Evolutionary conservation across 192 early-diverging fungal genomes (phyloP).

Genomic region (Umbelopsis ramanniana): DNA sequence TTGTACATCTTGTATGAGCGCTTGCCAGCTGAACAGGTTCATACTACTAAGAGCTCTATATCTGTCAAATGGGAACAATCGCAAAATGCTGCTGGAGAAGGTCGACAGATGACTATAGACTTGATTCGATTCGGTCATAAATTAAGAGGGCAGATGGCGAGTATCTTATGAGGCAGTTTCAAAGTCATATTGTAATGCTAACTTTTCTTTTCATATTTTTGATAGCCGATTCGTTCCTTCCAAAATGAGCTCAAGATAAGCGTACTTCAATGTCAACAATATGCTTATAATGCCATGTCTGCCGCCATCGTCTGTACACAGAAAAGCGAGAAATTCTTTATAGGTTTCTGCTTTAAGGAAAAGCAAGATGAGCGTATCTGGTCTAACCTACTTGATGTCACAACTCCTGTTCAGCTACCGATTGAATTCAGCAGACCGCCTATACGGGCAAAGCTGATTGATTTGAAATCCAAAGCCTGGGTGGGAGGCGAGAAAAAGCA

Average conservation of each 20-base stretch:
- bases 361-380: constrained; percentile 58
- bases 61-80: constrained; percentile 41
- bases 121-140: constrained; percentile 47
- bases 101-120: constrained; percentile 49
- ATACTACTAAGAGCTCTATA: constrained; percentile 45
- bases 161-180: neutral
- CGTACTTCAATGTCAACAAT: constrained; percentile 49
- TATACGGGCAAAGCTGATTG: constrained; percentile 21
- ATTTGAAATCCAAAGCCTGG: constrained; percentile 27
- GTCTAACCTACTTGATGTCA: constrained; percentile 64
- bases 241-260: constrained; percentile 32
- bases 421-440: constrained; percentile 27
- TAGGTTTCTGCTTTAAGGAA: constrained; percentile 65
- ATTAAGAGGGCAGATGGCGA: constrained; percentile 42
- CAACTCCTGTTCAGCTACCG: constrained; percentile 10
- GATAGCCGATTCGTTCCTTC: neutral
- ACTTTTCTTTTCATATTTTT: neutral
- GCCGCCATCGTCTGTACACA: constrained; percentile 64
- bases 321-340: constrained; percentile 54
- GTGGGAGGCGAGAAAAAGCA: neutral
- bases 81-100: constrained; percentile 29
- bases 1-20: constrained; percentile 52
- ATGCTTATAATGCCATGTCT: constrained; percentile 61
- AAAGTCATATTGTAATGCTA: neutral
- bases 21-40: constrained; percentile 39